Evolutionary conservation across 208 protist genomes (phyloP), one percentile per base, ranked within the genome.

Genomic region (Herpetomonas samuelpessoai): DNA sequence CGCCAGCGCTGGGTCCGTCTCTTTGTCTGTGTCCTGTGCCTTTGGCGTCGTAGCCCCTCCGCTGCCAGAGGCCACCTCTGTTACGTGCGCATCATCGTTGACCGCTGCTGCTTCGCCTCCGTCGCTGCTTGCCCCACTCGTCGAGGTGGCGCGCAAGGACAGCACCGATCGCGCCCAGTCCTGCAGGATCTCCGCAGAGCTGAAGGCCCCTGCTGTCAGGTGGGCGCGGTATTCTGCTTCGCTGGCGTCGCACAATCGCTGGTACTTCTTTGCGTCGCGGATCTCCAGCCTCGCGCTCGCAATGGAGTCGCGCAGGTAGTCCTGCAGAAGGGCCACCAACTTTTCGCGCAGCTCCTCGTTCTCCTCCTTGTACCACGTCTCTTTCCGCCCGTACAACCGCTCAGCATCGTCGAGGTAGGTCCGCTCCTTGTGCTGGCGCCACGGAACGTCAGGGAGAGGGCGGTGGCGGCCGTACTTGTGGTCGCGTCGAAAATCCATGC

Each of bases 351-450:
- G 48, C 46, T 70, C 71, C 22, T 71, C 65, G 46, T 93, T 82
- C 41, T 80, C 59, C 3, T 86, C 71, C 7, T 52, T 55, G 57
- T 79, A 68, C 86, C 90, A 96, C 30, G 68, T 85, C 30, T 96
- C 86, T 52, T 92, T 96, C 18, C 90, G 68, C 16, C 90, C 90
- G 67, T 93, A 91, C 29, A 93, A 68, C 2, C 90, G 81, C 69
- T 96, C 90, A 3, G 90, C 90, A 57, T 96, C 90, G 57, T 96
- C 90, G 45, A 96, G 68, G 68, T 96, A 96, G 21, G 83, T 92
- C 55, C 76, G 70, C 29, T 64, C 60, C 57, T 86, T 88, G 28
- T 76, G 53, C 54, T 87, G 73, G 9, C 81, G 69, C 86, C 90
- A 96, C 57, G 86, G 86, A 16, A 68, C 74, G 44, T 85, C 81